These are phyloP conservation scores for Leccinum rimulosum DNA, from an alignment of 768 basidiomycete genomes.

Conservation along the genomic window DNA sequence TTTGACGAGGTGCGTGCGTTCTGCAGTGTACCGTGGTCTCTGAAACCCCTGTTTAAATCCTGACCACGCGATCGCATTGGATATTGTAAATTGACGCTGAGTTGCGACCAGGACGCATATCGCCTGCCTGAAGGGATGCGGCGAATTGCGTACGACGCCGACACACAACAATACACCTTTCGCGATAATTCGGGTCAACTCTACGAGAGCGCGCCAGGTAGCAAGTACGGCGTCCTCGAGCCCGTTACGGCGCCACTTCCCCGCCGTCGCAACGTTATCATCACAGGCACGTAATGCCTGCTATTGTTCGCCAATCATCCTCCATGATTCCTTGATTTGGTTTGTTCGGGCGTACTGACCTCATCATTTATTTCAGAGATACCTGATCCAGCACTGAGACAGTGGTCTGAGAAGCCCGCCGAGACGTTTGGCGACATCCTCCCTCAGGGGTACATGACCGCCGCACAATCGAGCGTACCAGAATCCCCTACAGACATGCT, in stretches of 20 bases:
- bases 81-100: background rate
- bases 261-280: constrained; percentile 27
- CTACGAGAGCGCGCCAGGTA: constrained; percentile 46
- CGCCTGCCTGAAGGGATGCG: constrained; percentile 43
- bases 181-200: constrained; percentile 42
- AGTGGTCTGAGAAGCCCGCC: constrained; percentile 21
- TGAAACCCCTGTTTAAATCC: background rate
- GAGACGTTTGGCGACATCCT: constrained; percentile 49
- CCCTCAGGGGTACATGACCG: constrained; percentile 43
- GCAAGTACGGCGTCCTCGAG: constrained; percentile 42
- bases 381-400: constrained; percentile 25
- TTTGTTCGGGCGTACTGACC: background rate
- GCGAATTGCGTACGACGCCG: constrained; percentile 53
- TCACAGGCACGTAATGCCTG: constrained; percentile 16
- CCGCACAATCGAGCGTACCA: constrained; percentile 27
- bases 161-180: constrained; percentile 50
- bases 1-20: constrained; percentile 21
- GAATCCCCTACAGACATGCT: constrained; percentile 3
- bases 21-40: background rate
- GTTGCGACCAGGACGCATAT: constrained; percentile 31
- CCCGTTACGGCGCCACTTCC: constrained; percentile 30
- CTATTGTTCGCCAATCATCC: no score
- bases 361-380: constrained; percentile 15
- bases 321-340: background rate
- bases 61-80: background rate